phyloP scores from a whole-genome alignment of 2,329 filamentous ascomycete genomes.

The Plectosphaerella plurivora region DNA sequence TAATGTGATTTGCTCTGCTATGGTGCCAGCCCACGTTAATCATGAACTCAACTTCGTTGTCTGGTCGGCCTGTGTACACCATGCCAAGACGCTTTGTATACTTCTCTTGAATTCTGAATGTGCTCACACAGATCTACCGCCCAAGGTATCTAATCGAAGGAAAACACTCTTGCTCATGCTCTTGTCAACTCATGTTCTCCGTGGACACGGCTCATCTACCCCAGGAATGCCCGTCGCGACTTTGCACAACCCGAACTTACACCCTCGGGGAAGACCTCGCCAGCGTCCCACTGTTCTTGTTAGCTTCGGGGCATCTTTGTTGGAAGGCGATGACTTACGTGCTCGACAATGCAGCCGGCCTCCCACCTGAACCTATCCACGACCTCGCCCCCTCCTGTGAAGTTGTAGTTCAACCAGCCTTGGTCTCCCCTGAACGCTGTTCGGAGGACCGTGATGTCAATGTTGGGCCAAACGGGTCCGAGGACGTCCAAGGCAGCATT shows the following conservation, averaged over 20 bases:
- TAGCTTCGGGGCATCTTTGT: neutral
- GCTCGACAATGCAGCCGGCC: conserved; percentile 12
- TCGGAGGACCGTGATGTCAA: conserved; percentile 15
- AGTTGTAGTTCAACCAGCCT: conserved; percentile 13
- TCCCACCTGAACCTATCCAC: conserved; percentile 14
- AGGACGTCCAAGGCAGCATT: conserved; percentile 17
- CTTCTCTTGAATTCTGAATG: too few relatives aligned
- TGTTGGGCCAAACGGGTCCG: conserved; percentile 16
- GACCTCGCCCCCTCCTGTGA: conserved; percentile 6
- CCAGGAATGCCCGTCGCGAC: neutral
- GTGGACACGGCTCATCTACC: neutral
- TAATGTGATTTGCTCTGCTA: too few relatives aligned
- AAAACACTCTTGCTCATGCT: too few relatives aligned
- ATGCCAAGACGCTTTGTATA: too few relatives aligned
- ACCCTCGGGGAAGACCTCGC: neutral
- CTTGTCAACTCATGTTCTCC: too few relatives aligned
- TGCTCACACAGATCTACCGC: too few relatives aligned
- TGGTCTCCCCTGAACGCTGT: conserved; percentile 6
- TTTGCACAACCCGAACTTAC: neutral
- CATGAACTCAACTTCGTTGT: too few relatives aligned
- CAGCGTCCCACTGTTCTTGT: neutral
- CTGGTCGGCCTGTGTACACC: too few relatives aligned
- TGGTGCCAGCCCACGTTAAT: too few relatives aligned
- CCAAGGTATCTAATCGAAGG: too few relatives aligned
- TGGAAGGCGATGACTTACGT: conserved; percentile 5